Conservation (phyloP, 805 yeast species). For the Yarrowia sp. region DNA sequence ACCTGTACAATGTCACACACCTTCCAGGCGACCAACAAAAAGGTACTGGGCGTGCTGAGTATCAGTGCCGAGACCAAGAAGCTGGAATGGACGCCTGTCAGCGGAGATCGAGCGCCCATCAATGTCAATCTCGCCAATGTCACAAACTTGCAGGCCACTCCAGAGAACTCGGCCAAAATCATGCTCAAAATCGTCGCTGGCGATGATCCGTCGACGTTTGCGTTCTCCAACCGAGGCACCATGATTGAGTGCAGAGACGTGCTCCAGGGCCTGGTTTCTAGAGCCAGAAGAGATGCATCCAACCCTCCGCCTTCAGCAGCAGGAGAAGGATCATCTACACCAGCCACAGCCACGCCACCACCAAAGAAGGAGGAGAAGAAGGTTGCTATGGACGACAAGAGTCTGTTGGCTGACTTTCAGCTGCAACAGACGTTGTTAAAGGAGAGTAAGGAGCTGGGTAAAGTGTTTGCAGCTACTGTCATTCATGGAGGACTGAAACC, state of each 20-base stretch:
- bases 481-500: slow-evolving; percentile 73
- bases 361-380: slow-evolving; percentile 47
- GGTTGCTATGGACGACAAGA: slow-evolving; percentile 59
- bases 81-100: slow-evolving; percentile 32
- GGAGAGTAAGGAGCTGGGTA: slow-evolving; percentile 71
- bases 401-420: slow-evolving; percentile 70
- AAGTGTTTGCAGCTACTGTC: slow-evolving; percentile 86
- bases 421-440: slow-evolving; percentile 79
- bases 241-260: slow-evolving; percentile 37
- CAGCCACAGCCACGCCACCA: slow-evolving; percentile 49
- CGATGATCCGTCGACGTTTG: slow-evolving; percentile 21
- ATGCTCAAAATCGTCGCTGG: slow-evolving; percentile 61
- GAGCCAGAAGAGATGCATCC: slow-evolving; percentile 31
- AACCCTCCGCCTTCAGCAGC: slow-evolving; percentile 13
- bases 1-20: slow-evolving; percentile 36
- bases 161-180: slow-evolving; percentile 70
- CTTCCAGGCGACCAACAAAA: slow-evolving; percentile 36
- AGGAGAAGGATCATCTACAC: slow-evolving; percentile 28
- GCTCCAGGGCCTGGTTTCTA: slow-evolving; percentile 22
- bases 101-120: slow-evolving; percentile 31
- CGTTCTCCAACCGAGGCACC: slow-evolving; percentile 34
- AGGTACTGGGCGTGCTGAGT: slow-evolving; percentile 35
- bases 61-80: slow-evolving; percentile 28
- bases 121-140: slow-evolving; percentile 25
- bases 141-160: slow-evolving; percentile 67